Evolutionary conservation across 306 rosid species (phyloP).

Genomic region (Argentina anserina): DNA sequence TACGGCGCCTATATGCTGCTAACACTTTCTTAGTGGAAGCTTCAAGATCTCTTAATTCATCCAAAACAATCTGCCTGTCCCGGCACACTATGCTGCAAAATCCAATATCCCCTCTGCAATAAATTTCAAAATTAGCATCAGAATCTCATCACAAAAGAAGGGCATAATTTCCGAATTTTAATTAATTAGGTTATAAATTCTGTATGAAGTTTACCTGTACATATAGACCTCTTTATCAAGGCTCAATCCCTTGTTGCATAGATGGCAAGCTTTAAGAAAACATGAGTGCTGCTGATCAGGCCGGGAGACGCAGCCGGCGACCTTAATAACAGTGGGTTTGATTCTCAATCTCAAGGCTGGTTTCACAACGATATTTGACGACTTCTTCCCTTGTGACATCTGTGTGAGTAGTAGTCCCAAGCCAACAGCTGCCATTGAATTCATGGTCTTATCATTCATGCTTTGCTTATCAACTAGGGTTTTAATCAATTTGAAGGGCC

Average conservation of each 20-base stretch:
- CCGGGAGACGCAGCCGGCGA: neutral
- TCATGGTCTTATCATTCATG: neutral
- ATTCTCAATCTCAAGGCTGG: constrained; percentile 26
- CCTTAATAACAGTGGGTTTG: neutral
- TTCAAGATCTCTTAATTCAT: constrained; percentile 42
- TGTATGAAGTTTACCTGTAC: constrained; percentile 37
- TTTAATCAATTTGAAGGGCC: neutral
- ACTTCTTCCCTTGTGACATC: constrained; percentile 15
- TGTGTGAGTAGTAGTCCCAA: constrained; percentile 39
- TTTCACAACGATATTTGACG: constrained; percentile 33
- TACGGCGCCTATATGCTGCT: constrained; percentile 25
- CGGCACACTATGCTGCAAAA: constrained; percentile 49
- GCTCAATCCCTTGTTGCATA: constrained; percentile 42
- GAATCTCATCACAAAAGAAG: neutral
- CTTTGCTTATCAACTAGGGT: neutral
- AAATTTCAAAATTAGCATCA: neutral
- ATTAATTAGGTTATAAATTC: neutral
- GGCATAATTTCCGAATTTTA: neutral
- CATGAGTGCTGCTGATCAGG: constrained; percentile 14
- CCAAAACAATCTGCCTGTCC: constrained; percentile 37
- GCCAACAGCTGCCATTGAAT: constrained; percentile 28
- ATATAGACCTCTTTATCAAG: constrained; percentile 50
- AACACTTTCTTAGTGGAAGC: constrained; percentile 35
- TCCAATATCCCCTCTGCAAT: constrained; percentile 47
- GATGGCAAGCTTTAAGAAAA: constrained; percentile 39